Conservation (phyloP, 148 eudicot genomes). For the Amaranthus cruentus region DNA sequence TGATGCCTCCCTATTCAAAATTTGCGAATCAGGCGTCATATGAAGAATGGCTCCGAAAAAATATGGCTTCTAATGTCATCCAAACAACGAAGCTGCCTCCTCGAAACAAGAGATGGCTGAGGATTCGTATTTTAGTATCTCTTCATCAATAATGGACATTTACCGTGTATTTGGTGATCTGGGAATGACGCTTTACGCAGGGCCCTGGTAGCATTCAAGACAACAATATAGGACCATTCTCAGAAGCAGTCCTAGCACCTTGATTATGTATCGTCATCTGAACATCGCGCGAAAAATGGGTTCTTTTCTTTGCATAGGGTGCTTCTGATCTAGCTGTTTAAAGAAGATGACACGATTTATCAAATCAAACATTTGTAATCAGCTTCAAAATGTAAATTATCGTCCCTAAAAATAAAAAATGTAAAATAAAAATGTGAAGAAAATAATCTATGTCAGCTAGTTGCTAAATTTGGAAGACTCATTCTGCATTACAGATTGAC, state of each 20-base stretch:
- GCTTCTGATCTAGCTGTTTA: conserved; percentile 67
- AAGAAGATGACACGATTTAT: background rate
- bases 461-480: too few relatives aligned
- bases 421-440: too few relatives aligned
- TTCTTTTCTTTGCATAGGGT: conserved; percentile 81
- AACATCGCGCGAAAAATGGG: conserved; percentile 68
- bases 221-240: conserved; percentile 87
- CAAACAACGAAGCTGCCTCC: conserved; percentile 7
- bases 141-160: background rate
- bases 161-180: background rate
- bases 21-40: background rate
- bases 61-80: background rate
- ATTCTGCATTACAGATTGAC: too few relatives aligned
- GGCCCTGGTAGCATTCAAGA: conserved; percentile 8
- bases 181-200: background rate
- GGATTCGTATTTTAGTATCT: background rate
- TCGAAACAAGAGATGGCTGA: background rate
- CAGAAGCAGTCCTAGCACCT: conserved; percentile 66
- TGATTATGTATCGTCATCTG: conserved; percentile 65
- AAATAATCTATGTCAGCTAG: too few relatives aligned
- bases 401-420: too few relatives aligned
- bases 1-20: conserved; percentile 8
- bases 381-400: too few relatives aligned
- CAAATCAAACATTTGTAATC: too few relatives aligned
- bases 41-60: background rate